phyloP scores from a whole-genome alignment of 2,329 filamentous ascomycete genomes.

The Zymoseptoria brevis region DNA sequence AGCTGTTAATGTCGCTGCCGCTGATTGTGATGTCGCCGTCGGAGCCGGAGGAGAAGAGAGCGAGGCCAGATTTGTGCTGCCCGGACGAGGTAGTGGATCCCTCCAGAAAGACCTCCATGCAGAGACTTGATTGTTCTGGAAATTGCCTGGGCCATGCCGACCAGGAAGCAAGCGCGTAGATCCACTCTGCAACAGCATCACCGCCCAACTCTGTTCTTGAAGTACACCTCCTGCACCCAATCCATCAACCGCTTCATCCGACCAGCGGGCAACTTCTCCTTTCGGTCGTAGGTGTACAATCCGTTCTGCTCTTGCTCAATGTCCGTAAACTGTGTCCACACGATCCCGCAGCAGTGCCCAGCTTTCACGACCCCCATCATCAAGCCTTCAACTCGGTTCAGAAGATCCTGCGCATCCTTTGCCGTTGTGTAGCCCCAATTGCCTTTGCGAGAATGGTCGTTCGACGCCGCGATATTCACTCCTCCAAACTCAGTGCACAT shows the following conservation, averaged over 20 bases:
- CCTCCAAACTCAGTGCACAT: constrained; percentile 63
- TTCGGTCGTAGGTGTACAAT: constrained; percentile 54
- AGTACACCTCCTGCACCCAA: constrained; percentile 44
- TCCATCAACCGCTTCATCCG: constrained; percentile 53
- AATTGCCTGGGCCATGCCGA: too few relatives aligned
- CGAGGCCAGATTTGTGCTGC: too few relatives aligned
- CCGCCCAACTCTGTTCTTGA: constrained; percentile 5
- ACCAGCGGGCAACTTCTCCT: constrained; percentile 51
- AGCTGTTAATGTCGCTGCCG: not conserved
- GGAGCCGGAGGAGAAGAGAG: not conserved
- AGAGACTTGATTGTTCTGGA: too few relatives aligned
- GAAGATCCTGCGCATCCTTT: constrained; percentile 50
- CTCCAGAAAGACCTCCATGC: too few relatives aligned
- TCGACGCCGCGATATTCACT: constrained; percentile 53
- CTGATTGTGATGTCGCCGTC: not conserved
- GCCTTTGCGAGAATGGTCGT: constrained; percentile 31
- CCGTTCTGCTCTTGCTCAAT: constrained; percentile 65
- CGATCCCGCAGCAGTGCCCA: constrained; percentile 54
- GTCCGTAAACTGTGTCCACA: constrained; percentile 56
- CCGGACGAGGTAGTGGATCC: too few relatives aligned
- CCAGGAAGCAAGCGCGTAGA: too few relatives aligned
- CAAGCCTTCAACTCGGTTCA: constrained; percentile 51
- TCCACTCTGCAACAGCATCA: too few relatives aligned
- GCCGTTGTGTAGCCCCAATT: constrained; percentile 66
- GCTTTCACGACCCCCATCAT: constrained; percentile 50